Evolutionary conservation across 306 rosid genomes (phyloP).

Genomic region (Glycine tomentella): DNA sequence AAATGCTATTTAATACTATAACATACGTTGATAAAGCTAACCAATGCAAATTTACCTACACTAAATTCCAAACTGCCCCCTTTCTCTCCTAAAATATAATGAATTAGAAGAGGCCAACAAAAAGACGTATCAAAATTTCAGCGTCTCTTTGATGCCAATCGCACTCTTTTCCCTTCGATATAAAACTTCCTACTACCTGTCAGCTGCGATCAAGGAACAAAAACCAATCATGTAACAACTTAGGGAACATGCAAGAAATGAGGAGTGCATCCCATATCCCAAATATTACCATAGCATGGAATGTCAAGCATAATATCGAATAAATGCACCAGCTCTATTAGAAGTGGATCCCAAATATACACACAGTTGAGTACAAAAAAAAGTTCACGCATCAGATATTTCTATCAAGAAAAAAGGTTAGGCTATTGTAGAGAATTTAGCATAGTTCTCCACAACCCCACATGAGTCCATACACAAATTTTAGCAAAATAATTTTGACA

Average conservation of each 20-base stretch:
- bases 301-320: background rate
- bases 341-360: slow-evolving; percentile 20
- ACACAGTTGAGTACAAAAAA: background rate
- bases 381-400: slow-evolving; percentile 10
- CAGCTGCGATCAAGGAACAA: slow-evolving; percentile 67
- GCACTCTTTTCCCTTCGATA: slow-evolving; percentile 78
- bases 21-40: slow-evolving; percentile 31
- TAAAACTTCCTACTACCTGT: slow-evolving; percentile 70
- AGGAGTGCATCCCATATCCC: background rate
- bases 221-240: slow-evolving; percentile 28
- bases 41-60: slow-evolving; percentile 26
- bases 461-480: background rate
- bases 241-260: background rate
- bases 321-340: background rate
- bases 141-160: slow-evolving; percentile 58
- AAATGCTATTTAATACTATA: slow-evolving; percentile 36
- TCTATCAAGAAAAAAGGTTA: background rate
- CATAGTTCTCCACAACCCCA: background rate
- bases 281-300: background rate
- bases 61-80: slow-evolving; percentile 50
- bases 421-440: background rate
- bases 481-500: background rate
- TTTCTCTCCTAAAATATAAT: background rate
- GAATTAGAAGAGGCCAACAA: slow-evolving; percentile 42
- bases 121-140: slow-evolving; percentile 52